Evolutionary conservation across 371 early-diverging fungal genomes (phyloP), one percentile per base, ranked within the genome.

Genomic region (Mucor racemosus): DNA sequence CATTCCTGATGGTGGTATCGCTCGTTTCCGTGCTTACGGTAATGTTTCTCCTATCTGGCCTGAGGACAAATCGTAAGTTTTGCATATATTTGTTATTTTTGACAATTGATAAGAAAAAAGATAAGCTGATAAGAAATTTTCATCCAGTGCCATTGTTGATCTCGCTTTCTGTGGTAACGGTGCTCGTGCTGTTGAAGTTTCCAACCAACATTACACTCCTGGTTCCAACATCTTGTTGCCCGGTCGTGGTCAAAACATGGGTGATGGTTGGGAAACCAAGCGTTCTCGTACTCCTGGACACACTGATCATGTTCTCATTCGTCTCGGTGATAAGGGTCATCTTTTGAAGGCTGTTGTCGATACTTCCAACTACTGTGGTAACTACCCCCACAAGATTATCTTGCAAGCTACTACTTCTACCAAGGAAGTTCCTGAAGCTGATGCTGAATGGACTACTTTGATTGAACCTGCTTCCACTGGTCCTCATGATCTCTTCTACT

Each of bases 1-100:
- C 76, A 92, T 89, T 73, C 97, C 97, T 6, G 97, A 97, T 75
- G 97, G 97, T 44, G 97, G 96, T 59, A 90, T 96, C 71, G 88
- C 88, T 55, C 91, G 97, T 40, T 88, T 95, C 76, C 87, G 97
- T 46, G 92, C 90, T 55, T 94, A 90, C 70, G 97, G 97, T n/a
- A 80, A 82, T 31, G 92, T 96, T 35, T 74, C 78, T 36, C 90
- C 91, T 64, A 77, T 86, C 67, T 87, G 87, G 86, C 85, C 88
- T 71, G 72, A 79, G 65, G 71, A 85, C 36, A 60, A 57, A 15
- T 69, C 70, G 82, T 82, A 75, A 74, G 80, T 63, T 26, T 26
- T 48, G 13, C 17, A 56, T 11, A 21, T 44, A 44, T 39, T 13
- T 26, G 35, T 41, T 41, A 26, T 1, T 26, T 26, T 26, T 26